Percentiles rank a stretch among this genome's conserved stretches.
phyloP scores from a whole-genome alignment of 495 filamentous ascomycete genomes.

The Trichocladium antarcticum region DNA sequence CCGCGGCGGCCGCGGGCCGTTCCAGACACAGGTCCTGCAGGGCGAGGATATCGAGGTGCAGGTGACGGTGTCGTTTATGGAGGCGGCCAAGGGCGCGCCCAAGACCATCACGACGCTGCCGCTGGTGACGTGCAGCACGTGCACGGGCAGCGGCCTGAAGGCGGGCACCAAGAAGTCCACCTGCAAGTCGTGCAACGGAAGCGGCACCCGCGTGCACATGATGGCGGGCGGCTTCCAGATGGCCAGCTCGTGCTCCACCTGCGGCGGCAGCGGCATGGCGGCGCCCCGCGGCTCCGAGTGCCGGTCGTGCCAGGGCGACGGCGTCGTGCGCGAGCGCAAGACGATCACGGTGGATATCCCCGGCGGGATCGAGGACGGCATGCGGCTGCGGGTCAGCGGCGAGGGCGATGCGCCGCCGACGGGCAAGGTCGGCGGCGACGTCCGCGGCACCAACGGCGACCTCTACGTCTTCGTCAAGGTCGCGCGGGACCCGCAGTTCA shows the following conservation, averaged over 20 bases:
- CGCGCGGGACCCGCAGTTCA: conserved; percentile 74
- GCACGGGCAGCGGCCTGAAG: conserved; percentile 74
- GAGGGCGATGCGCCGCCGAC: conserved; percentile 80
- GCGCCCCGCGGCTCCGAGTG: conserved; percentile 73
- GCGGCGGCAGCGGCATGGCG: conserved; percentile 60
- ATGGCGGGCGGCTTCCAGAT: conserved; percentile 93
- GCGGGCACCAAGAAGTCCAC: conserved; percentile 56
- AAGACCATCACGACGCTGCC: conserved; percentile 73
- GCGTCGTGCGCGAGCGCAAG: conserved; percentile 65
- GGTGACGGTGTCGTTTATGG: conserved; percentile 85
- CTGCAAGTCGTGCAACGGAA: conserved; percentile 74
- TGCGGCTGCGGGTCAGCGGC: conserved; percentile 67
- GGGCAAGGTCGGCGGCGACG: conserved; percentile 48
- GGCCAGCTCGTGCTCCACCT: conserved; percentile 73
- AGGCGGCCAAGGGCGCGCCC: conserved; percentile 77
- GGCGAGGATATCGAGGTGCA: conserved; percentile 93
- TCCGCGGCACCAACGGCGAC: conserved; percentile 59
- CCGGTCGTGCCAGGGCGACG: conserved; percentile 62
- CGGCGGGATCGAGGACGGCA: conserved; percentile 88
- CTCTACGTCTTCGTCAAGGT: conserved; percentile 80
- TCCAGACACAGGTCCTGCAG: conserved; percentile 64
- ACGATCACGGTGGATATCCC: conserved; percentile 82
- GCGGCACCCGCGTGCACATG: conserved; percentile 75
- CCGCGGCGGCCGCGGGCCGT: conserved; percentile 47
- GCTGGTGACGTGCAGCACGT: conserved; percentile 66